Evolutionary conservation across 208 protist genomes (phyloP).

Genomic region (Trypanosoma vivax): DNA sequence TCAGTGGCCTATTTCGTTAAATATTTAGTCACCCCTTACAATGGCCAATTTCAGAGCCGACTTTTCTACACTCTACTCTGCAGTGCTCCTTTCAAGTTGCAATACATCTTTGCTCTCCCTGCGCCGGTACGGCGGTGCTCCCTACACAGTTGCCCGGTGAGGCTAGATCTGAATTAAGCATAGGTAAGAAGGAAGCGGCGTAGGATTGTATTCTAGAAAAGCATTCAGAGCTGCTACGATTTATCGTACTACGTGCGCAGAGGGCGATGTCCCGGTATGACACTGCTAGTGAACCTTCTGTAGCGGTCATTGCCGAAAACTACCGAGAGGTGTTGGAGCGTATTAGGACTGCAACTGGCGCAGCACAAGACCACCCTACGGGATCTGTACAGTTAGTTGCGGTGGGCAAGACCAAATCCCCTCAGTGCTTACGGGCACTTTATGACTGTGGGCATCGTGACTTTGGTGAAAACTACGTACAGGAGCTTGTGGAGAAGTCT

Average conservation of each 20-base stretch:
- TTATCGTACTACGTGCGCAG: conserved; percentile 3
- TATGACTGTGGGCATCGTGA: conserved; percentile 63
- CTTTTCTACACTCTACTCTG: no score
- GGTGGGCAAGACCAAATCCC: conserved; percentile 82
- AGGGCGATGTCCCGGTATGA: conserved; percentile 47
- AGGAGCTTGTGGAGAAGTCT: conserved; percentile 92
- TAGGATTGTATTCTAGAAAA: background rate
- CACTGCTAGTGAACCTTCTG: conserved; percentile 43
- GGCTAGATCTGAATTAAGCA: no score
- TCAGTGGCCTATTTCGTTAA: no score
- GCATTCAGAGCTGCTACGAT: conserved; percentile 6
- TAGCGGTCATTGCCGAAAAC: conserved; percentile 45
- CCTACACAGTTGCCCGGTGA: no score
- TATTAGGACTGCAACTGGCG: conserved; percentile 26
- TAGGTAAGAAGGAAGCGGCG: background rate
- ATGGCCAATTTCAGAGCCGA: no score
- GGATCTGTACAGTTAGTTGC: conserved; percentile 51
- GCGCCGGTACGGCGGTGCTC: no score
- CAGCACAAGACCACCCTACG: background rate
- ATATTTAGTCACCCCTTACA: no score
- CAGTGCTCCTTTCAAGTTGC: no score
- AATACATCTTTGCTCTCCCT: no score
- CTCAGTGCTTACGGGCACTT: conserved; percentile 38
- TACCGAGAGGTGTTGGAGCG: conserved; percentile 28
- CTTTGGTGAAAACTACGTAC: conserved; percentile 97